Base-by-base conservation (phyloP, 108 stramenopile genomes). In the Asterionellopsis glacialis region DNA sequence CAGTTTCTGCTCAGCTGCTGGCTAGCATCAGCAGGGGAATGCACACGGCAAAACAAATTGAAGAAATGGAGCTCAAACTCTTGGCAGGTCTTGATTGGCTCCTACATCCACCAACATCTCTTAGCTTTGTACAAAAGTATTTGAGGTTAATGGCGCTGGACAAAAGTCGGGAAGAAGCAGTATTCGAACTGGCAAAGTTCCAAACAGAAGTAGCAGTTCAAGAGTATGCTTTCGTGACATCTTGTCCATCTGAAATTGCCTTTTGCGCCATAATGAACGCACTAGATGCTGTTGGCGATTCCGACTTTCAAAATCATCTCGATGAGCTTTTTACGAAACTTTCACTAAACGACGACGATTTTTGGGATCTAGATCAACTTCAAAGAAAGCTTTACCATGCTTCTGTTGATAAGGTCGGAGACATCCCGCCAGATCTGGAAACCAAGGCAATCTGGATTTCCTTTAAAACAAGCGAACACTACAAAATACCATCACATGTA, bases 11-110 rank as follows among this genome's bases (percentile, higher is more conserved):
- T 11, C 28, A 66, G 6, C 41, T 85, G 11, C 61, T 88, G 6
- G 75, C 84, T 19, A 72, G 68, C 3, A 60, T 85, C 4, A 80
- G 79, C 45, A 76, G 68, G 14, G 83, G 87, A 11, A 61, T 62
- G 42, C 74, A 79, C 63, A 59, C 50, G 4, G 52, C 54, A 27
- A 21, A 64, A 0, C 72, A 88, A 15, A 72, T 88, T 52, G 69
- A 70, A 48, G 54, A 14, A 11, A 85, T 85, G 83, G 87, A 88
- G 49, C 15, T 43, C 19, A 51, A 21, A 5, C 64, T 80, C n/a
- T 48, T 80, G 41, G 0, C 42, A 2, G 79, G 79, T 18, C 68
- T 88, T 25, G 9, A 65, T 24, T 82, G 76, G 76, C 64, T 66
- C 12, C 51, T 77, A 16, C 65, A 77, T 49, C 73, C 76, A 14